Evolutionary conservation across 2,329 filamentous ascomycete genomes (phyloP), one percentile per base, ranked within the genome.

Genomic region (Sporothrix curviconia): DNA sequence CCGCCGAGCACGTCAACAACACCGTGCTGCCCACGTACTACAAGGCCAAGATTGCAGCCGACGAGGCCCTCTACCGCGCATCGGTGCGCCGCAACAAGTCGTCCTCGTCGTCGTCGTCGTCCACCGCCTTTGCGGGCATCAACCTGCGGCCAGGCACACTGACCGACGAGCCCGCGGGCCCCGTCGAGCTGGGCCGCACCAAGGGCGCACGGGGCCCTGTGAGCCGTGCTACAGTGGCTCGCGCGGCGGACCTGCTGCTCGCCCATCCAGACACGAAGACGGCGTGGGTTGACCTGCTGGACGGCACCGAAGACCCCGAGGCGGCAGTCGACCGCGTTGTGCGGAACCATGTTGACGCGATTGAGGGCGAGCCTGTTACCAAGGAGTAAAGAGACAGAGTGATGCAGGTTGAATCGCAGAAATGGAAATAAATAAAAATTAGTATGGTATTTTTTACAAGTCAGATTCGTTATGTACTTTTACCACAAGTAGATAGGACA

Each of bases 221-320:
- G 47, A 79, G 78, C 58, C 75, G 85, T 7, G 81, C 78, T 55
- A 77, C 80, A 64, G 84, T 88, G 9, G 86, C 85, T 7, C 69
- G 74, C 57, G 75, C 83, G 3, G 77, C 81, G 1, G 80, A 79
- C 9, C 71, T 77, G 62, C 71, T 85, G 60, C 72, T 88, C 51
- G 80, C 78, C 1, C 68, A 69, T 0, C 74, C 75, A 1, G 72
- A 72, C 6, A 34, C 55, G 4, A 74, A 72, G 70, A 81, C 71
- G 53, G 68, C 67, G 12, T 84, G 81, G 79, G 61, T 83, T 30
- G 82, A 84, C 65, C 68, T 83, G 65, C 62, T 81, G 4, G 76
- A 80, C 60, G 81, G 82, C 0, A 71, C 78, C 0, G 78, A 81
- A 60, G 74, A 77, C 2, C 66, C 77, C 0, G 70, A 70, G 7